A percentile compares a stretch with the other conserved stretches of the same genome.
These are phyloP conservation scores for Ceratobasidium sp. DNA, from an alignment of 1,284 basidiomycete species.

Conservation along the genomic window DNA sequence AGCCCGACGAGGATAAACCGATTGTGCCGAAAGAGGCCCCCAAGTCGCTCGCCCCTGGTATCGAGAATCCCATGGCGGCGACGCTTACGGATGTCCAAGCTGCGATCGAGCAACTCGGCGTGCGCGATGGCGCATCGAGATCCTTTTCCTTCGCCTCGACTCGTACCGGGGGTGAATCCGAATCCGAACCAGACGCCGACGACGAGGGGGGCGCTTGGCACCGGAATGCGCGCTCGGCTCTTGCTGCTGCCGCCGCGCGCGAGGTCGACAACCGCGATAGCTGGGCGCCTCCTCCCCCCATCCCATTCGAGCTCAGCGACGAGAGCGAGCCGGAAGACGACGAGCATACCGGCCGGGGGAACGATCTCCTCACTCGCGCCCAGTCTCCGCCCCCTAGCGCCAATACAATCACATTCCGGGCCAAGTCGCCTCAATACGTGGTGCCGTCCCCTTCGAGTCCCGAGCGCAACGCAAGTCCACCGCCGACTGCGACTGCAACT, in stretches of 20 bases:
- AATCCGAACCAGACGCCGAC: slow-evolving; percentile 68
- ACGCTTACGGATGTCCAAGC: slow-evolving; percentile 90
- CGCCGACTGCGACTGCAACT: slow-evolving; percentile 19
- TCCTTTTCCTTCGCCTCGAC: slow-evolving; percentile 78
- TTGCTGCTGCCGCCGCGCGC: slow-evolving; percentile 64
- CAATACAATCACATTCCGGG: slow-evolving; percentile 8
- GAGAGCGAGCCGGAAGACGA: slow-evolving; percentile 78
- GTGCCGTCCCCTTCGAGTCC: slow-evolving; percentile 35
- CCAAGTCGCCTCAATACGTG: slow-evolving; percentile 21
- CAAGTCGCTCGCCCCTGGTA: slow-evolving; percentile 5
- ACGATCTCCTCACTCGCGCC: slow-evolving; percentile 34
- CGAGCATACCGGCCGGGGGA: slow-evolving; percentile 57
- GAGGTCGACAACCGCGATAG: slow-evolving; percentile 17
- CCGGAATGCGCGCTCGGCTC: slow-evolving; percentile 69
- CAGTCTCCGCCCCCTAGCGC: slow-evolving; percentile 32
- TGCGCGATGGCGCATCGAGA: slow-evolving; percentile 66
- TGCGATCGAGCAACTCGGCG: slow-evolving; percentile 83
- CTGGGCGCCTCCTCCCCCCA: slow-evolving; percentile 66
- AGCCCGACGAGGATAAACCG: too few relatives aligned
- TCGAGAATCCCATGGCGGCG: slow-evolving; percentile 74
- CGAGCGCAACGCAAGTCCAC: slow-evolving; percentile 28
- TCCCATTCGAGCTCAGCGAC: slow-evolving; percentile 81
- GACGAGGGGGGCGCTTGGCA: slow-evolving; percentile 70
- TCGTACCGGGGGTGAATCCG: slow-evolving; percentile 69
- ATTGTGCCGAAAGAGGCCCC: too few relatives aligned